Evolutionary conservation across 352 stramenopile species (phyloP), one percentile per base, ranked within the genome.

Genomic region (Pythium guiyangense): DNA sequence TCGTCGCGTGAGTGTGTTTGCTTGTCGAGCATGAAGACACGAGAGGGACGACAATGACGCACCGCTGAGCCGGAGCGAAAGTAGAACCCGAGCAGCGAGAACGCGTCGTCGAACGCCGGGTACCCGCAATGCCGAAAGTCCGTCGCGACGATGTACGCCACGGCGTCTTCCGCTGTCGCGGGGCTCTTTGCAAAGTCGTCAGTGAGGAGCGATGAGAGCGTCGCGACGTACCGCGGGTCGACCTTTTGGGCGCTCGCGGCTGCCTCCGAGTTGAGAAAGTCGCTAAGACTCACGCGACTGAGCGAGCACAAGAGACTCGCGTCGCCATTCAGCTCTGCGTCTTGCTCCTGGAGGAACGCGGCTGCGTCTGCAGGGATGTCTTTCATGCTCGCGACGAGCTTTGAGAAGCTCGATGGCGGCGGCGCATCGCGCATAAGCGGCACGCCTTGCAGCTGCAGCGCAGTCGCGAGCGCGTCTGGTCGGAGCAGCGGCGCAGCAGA

Each of bases 71-170:
- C 60, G 0, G 59, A 74, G 5, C 86, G 44, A 22, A 76, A 79
- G 44, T 90, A 90, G 42, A 85, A 90, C 3, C 79, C 79, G 4
- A 88, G 52, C 2, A 83, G 66, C 2, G 66, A 49, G 17, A 71
- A 76, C 2, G 64, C 65, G 3, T 50, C 51, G 44, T 88, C 77
- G 26, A 90, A 73, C 9, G 79, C 79, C 62, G 79, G 79, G 44
- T 73, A 80, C 1, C 79, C 79, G 58, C 79, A 90, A 44, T 77
- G 67, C 25, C 64, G 66, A 53, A 90, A 90, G 47, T 90, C 73
- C 10, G 66, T 59, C 3, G 56, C 64, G n/a, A 79, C 65, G 48
- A 90, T 79, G 17, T 62, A 40, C 27, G 62, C 54, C 18, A 79
- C 63, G 4, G 53, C 35, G 49, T 64, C 59, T 57, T 79, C 71